A percentile compares a stretch with the other conserved stretches of the same genome.
phyloP scores from a whole-genome alignment of 768 basidiomycete genomes.

The Baorangia bicolor region DNA sequence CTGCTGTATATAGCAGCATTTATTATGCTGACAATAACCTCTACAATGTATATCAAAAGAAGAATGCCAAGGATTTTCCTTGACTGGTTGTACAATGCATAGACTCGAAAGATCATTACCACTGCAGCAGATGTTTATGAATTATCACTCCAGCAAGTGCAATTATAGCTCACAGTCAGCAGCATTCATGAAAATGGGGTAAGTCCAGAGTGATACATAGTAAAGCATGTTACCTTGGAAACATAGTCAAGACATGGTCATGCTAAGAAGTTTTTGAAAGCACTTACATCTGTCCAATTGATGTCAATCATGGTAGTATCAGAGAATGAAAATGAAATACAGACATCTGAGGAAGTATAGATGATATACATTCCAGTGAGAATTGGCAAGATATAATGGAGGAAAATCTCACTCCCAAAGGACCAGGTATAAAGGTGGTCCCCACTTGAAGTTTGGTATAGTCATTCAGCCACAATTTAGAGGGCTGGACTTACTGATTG shows the following conservation, averaged over 20 bases:
- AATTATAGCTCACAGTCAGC: slow-evolving; percentile 1
- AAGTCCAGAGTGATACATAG: neutral
- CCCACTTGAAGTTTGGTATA: neutral
- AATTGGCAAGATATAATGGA: neutral
- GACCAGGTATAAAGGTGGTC: slow-evolving; percentile 1
- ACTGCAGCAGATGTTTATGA: neutral
- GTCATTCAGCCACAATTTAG: neutral
- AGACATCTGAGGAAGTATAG: neutral
- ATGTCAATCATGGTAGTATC: neutral
- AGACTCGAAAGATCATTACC: slow-evolving; percentile 7
- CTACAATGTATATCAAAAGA: neutral
- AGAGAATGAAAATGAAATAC: neutral
- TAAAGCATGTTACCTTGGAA: neutral
- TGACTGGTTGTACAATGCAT: slow-evolving; percentile 5
- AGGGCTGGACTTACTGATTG: neutral
- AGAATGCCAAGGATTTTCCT: neutral
- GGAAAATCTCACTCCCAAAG: neutral
- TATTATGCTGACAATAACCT: neutral
- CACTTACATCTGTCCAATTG: neutral
- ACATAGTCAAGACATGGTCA: neutral
- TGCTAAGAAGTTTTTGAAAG: neutral
- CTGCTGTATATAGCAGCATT: neutral
- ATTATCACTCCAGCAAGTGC: no score
- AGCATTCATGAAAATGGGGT: neutral
- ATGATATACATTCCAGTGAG: neutral